A percentile compares a stretch with the other conserved stretches of the same genome.
These are phyloP conservation scores for Rhizomucor miehei DNA, from an alignment of 371 early-diverging fungal genomes.

Conservation along the genomic window DNA sequence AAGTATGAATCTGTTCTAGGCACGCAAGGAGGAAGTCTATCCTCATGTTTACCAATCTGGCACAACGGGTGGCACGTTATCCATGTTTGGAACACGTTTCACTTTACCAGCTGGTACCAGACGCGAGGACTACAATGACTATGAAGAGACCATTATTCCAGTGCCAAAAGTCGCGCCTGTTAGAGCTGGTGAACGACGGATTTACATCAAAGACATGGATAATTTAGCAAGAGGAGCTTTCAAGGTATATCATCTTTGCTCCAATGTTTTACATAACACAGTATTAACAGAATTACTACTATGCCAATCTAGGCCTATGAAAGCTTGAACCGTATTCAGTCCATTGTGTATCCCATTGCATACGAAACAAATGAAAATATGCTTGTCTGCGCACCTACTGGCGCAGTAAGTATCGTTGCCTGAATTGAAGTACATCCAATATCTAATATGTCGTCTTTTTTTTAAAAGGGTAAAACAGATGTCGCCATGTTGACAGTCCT, in stretches of 20 bases:
- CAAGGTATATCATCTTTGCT: too few species aligned
- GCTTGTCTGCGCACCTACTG: constrained; percentile 99
- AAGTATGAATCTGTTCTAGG: background rate
- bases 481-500: constrained; percentile 95
- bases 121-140: constrained; percentile 63
- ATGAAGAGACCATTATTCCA: constrained; percentile 84
- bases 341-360: constrained; percentile 91
- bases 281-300: background rate
- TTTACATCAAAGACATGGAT: constrained; percentile 68
- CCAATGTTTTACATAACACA: too few species aligned
- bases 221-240: constrained; percentile 75
- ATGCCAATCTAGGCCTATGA: constrained; percentile 61
- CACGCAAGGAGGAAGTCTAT: constrained; percentile 35
- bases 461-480: constrained; percentile 96
- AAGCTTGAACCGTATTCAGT: constrained; percentile 91
- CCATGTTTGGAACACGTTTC: constrained; percentile 64
- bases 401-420: constrained; percentile 70
- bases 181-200: constrained; percentile 53
- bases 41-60: constrained; percentile 62
- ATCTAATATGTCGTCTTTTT: background rate
- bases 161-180: constrained; percentile 61
- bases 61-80: constrained; percentile 48
- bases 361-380: constrained; percentile 96
- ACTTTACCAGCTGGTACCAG: constrained; percentile 71
- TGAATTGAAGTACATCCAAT: background rate